Conservation (phyloP, 306 rosid species). For the Gleditsia sinensis region DNA sequence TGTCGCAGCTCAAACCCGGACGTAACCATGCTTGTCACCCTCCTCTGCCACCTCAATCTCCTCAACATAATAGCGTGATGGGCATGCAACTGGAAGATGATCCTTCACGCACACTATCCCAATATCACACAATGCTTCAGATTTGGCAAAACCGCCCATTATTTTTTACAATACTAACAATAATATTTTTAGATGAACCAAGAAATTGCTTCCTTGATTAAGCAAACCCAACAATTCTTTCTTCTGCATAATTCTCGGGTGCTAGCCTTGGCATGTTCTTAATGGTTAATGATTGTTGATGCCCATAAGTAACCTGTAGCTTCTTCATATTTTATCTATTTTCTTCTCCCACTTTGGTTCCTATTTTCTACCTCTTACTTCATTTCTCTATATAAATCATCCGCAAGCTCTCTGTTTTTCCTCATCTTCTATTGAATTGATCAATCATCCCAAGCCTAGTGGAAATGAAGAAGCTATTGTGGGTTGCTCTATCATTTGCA, state of each 20-base stretch:
- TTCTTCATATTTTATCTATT: slow-evolving; percentile 32
- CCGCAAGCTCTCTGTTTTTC: slow-evolving; percentile 11
- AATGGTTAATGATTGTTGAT: slow-evolving; percentile 40
- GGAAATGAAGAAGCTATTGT: slow-evolving; percentile 38
- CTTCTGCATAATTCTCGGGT: slow-evolving; percentile 9
- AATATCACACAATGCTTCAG: slow-evolving; percentile 11
- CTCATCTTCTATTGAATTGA: slow-evolving; percentile 36
- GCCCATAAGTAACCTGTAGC: slow-evolving; percentile 52
- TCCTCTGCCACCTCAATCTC: slow-evolving; percentile 18
- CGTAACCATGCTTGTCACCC: slow-evolving; percentile 34
- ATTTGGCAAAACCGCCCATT: slow-evolving; percentile 32
- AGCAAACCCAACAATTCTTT: slow-evolving; percentile 26
- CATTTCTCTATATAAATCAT: slow-evolving; percentile 53
- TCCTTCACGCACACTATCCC: slow-evolving; percentile 9
- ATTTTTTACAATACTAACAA: not conserved
- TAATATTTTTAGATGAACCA: not conserved
- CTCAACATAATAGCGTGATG: slow-evolving; percentile 41
- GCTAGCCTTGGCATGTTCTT: slow-evolving; percentile 18
- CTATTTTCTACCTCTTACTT: not conserved
- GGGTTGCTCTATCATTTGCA: slow-evolving; percentile 36
- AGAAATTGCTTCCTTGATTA: slow-evolving; percentile 28
- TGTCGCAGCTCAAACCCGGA: slow-evolving; percentile 34
- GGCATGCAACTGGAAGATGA: slow-evolving; percentile 28
- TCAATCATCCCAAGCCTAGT: not conserved
- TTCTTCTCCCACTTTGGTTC: slow-evolving; percentile 5